Conservation (phyloP, 1,284 basidiomycete genomes). For the Apiotrichum sp. region DNA sequence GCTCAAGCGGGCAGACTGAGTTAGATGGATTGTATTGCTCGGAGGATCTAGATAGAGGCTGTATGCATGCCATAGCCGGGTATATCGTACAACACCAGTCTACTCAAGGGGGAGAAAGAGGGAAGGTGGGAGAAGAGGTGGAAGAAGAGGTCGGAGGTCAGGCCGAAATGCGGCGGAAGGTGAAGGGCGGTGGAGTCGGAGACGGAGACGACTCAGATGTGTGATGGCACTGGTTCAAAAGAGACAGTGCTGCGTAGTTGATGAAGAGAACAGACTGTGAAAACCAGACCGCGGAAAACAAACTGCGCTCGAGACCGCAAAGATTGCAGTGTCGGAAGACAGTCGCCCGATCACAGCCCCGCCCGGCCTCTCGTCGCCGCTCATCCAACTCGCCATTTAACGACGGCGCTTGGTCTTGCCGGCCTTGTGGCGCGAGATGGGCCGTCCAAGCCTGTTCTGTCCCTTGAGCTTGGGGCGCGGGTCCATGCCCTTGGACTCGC, state of each 20-base stretch:
- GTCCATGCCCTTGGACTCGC: slow-evolving; percentile 43
- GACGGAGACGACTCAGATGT: no score
- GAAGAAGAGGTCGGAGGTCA: background rate
- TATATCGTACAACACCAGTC: slow-evolving; percentile 13
- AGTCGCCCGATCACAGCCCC: no score
- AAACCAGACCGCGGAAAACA: no score
- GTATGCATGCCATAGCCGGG: slow-evolving; percentile 12
- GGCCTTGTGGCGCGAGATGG: slow-evolving; percentile 31
- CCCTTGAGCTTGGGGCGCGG: slow-evolving; percentile 34
- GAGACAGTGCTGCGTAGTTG: no score
- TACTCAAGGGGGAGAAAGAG: background rate
- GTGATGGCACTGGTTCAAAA: no score
- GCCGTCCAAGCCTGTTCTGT: slow-evolving; percentile 30
- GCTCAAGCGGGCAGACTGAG: slow-evolving; percentile 34
- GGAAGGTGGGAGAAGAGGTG: background rate
- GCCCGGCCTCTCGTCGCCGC: background rate
- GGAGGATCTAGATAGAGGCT: background rate
- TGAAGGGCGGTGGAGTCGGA: no score
- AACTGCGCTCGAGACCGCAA: no score
- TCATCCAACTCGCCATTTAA: background rate
- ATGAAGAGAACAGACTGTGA: no score
- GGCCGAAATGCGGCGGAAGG: no score
- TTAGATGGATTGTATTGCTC: background rate
- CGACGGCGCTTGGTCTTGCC: slow-evolving; percentile 31
- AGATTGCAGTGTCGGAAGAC: no score